phyloP scores from a whole-genome alignment of 805 yeast species.

The Metschnikowia picachoensis region DNA sequence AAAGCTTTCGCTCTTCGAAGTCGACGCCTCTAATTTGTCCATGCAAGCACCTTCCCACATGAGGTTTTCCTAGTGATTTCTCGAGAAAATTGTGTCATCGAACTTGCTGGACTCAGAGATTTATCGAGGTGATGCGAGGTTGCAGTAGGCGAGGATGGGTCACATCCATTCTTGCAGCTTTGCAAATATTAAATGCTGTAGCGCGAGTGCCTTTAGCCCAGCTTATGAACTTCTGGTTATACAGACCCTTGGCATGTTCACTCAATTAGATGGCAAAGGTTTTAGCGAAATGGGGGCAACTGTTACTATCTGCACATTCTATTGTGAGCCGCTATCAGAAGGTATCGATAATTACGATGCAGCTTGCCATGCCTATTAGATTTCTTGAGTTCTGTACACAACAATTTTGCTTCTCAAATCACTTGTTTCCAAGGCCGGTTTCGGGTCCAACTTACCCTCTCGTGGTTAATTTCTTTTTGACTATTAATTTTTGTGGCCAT shows the following conservation, averaged over 20 bases:
- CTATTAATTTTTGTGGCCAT: no score
- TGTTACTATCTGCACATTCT: no score
- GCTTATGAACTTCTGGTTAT: slow-evolving; percentile 39
- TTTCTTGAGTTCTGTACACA: no score
- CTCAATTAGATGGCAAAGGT: neutral
- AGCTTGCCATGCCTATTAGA: no score
- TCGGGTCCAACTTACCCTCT: no score
- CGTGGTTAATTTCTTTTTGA: no score
- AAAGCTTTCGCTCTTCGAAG: slow-evolving; percentile 21
- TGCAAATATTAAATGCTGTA: slow-evolving; percentile 11
- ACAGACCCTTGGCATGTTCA: slow-evolving; percentile 18
- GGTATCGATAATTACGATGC: no score
- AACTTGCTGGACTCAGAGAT: slow-evolving; percentile 23
- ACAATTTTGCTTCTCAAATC: no score
- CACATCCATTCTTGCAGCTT: slow-evolving; percentile 10
- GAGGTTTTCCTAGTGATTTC: slow-evolving; percentile 18
- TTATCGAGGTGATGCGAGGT: slow-evolving; percentile 31
- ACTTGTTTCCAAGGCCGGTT: no score
- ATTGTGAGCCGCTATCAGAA: no score
- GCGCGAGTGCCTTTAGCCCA: slow-evolving; percentile 26
- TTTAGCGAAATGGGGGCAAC: neutral
- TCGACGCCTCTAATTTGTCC: slow-evolving; percentile 26
- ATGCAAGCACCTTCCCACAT: slow-evolving; percentile 18
- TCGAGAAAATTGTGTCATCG: slow-evolving; percentile 17
- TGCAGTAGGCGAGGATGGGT: slow-evolving; percentile 25